Evolutionary conservation across 2,329 filamentous ascomycete genomes (phyloP).

Genomic region (Diaporthe sp.): DNA sequence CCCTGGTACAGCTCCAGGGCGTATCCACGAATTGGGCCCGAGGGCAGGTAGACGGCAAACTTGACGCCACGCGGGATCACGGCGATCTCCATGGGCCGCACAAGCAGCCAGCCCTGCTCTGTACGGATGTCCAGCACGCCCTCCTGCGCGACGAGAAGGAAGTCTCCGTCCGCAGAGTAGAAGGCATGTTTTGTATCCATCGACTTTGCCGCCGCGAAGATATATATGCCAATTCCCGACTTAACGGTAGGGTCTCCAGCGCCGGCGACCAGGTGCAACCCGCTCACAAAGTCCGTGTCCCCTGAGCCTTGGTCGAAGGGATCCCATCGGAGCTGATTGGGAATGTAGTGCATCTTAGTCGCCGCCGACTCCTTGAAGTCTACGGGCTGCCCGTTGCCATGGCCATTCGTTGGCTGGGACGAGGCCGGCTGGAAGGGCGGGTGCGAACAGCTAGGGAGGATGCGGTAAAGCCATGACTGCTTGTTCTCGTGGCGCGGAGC

Average conservation of each 20-base stretch:
- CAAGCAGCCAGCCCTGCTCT: constrained; percentile 79
- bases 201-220: constrained; percentile 82
- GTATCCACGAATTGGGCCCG: constrained; percentile 76
- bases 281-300: constrained; percentile 64
- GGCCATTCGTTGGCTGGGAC: constrained; percentile 42
- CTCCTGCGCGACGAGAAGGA: constrained; percentile 81
- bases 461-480: constrained; percentile 80
- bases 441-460: constrained; percentile 74
- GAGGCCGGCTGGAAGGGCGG: constrained; percentile 64
- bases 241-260: constrained; percentile 85
- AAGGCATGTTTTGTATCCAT: constrained; percentile 84
- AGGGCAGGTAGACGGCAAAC: constrained; percentile 77
- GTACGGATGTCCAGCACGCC: constrained; percentile 82
- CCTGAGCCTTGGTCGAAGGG: constrained; percentile 76
- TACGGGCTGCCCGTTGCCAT: constrained; percentile 43
- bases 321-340: constrained; percentile 86
- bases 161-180: constrained; percentile 86
- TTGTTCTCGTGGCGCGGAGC: constrained; percentile 77
- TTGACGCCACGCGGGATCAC: constrained; percentile 81
- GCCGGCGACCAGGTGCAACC: constrained; percentile 79
- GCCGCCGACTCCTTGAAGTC: constrained; percentile 41
- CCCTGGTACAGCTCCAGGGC: constrained; percentile 81
- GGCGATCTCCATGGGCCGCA: constrained; percentile 83
- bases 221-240: constrained; percentile 81
- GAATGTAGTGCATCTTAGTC: constrained; percentile 76